Evolutionary conservation across 805 yeast species (phyloP), one percentile per base, ranked within the genome.

Genomic region (Starmera quercuum): DNA sequence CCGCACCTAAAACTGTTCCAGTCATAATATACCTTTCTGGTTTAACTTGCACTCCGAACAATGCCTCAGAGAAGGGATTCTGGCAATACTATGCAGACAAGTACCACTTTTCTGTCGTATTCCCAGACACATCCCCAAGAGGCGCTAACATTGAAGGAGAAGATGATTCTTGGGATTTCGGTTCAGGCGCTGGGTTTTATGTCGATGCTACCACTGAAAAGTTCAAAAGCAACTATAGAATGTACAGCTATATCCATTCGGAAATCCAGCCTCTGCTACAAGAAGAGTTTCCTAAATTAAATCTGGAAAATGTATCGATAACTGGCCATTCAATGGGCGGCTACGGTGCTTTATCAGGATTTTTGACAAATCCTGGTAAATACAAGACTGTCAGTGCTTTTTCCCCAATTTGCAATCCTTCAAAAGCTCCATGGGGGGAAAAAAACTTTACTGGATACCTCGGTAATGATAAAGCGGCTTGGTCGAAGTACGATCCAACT

Each of bases 251-350:
- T 51, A 74, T 90, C 19, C 78, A 77, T 46, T 57, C 71, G 25
- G 98, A 90, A 54, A 66, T 90, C 39, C 59, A 60, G 17, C 59
- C 58, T 20, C 62, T 85, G 44, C 56, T 69, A 11, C 52, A 52
- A 20, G 40, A 37, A 20, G 54, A 63, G 33, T 60, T 56, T 35
- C 32, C 42, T 21, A 45, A 48, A 10, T 62, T 90, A 39, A 86
- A 90, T 57, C 77, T 80, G 41, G 54, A 61, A 26, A 78, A 72
- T 26, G 69, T 78, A 33, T 73, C 90, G 15, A 75, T 90, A 44
- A 77, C 92, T n/a, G 98, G 98, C 29, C 97, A 92, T 58, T 92
- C 98, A 1, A 92, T 92, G 97, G 98, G 98, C 32, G 98, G 98
- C 1, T 85, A 73, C 54, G 98, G 97, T 37, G 95, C 98, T 0